A percentile compares a stretch with the other conserved stretches of the same genome.
Conservation (phyloP, 192 early-diverging fungal genomes). For the Spinellus fusiger region DNA sequence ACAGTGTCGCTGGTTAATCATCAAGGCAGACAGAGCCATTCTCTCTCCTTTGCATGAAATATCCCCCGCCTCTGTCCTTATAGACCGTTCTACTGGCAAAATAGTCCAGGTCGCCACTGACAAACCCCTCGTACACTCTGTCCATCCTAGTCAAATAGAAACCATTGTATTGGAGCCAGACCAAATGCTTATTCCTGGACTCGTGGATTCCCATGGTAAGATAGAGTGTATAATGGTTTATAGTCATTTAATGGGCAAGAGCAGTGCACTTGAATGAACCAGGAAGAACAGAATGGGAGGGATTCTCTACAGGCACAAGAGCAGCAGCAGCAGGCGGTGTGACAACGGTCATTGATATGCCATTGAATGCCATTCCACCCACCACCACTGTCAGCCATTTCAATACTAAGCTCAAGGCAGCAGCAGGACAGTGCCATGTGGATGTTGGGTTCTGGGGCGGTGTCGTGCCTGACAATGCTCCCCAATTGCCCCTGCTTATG, state of each 20-base stretch:
- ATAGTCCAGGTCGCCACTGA: constrained; percentile 16
- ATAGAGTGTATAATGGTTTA: background rate
- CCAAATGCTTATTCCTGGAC: constrained; percentile 62
- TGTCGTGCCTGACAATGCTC: constrained; percentile 66
- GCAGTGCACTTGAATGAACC: constrained; percentile 81
- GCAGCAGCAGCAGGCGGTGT: constrained; percentile 80
- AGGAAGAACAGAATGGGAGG: constrained; percentile 82
- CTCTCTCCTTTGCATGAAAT: constrained; percentile 17
- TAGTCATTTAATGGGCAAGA: background rate
- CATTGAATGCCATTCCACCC: constrained; percentile 82
- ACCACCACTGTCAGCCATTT: constrained; percentile 69
- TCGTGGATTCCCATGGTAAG: constrained; percentile 64
- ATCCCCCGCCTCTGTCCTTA: constrained; percentile 14
- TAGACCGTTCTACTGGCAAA: constrained; percentile 22
- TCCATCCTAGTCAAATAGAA: constrained; percentile 24
- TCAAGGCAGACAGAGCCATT: constrained; percentile 23
- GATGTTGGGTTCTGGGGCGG: constrained; percentile 80
- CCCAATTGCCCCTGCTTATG: constrained; percentile 59
- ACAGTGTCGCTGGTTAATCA: constrained; percentile 6
- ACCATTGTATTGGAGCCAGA: constrained; percentile 33
- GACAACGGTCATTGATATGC: constrained; percentile 81
- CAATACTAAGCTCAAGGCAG: constrained; percentile 57
- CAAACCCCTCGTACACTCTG: background rate
- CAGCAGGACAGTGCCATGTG: constrained; percentile 63
- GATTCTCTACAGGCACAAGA: constrained; percentile 71